phyloP scores from a whole-genome alignment of 129 eudicot genomes.

The Solidago caesia region DNA sequence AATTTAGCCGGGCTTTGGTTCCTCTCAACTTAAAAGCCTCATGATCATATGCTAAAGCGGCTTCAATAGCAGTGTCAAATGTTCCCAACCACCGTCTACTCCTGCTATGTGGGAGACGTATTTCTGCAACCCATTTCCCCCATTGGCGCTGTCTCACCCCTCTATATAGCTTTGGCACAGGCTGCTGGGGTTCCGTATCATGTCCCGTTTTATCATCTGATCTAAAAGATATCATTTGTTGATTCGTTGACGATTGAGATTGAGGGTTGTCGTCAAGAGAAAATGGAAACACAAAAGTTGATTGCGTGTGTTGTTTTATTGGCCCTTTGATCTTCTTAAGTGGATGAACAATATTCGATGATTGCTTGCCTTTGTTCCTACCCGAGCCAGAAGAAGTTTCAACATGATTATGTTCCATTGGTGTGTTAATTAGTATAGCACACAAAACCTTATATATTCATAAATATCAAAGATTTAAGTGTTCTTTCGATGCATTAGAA shows the following conservation, averaged over 20 bases:
- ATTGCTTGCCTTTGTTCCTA: conserved; percentile 3
- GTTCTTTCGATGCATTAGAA: background rate
- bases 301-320: conserved; percentile 14
- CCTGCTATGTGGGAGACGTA: conserved; percentile 45
- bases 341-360: conserved; percentile 7
- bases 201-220: background rate
- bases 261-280: conserved; percentile 30
- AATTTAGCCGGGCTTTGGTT: conserved; percentile 38
- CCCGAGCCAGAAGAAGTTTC: conserved; percentile 15
- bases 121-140: conserved; percentile 61
- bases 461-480: conserved; percentile 1
- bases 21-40: conserved; percentile 51
- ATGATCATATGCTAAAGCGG: conserved; percentile 48
- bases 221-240: conserved; percentile 40
- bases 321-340: conserved; percentile 22
- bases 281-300: conserved; percentile 43
- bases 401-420: conserved; percentile 14
- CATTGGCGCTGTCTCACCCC: conserved; percentile 49
- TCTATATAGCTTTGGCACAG: conserved; percentile 36
- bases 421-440: background rate
- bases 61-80: conserved; percentile 37
- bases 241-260: conserved; percentile 21
- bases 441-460: background rate
- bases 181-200: background rate
- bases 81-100: conserved; percentile 52